A percentile compares a stretch with the other conserved stretches of the same genome.
Conservation (phyloP, 208 protist species). For the Crithidia acanthocephali region DNA sequence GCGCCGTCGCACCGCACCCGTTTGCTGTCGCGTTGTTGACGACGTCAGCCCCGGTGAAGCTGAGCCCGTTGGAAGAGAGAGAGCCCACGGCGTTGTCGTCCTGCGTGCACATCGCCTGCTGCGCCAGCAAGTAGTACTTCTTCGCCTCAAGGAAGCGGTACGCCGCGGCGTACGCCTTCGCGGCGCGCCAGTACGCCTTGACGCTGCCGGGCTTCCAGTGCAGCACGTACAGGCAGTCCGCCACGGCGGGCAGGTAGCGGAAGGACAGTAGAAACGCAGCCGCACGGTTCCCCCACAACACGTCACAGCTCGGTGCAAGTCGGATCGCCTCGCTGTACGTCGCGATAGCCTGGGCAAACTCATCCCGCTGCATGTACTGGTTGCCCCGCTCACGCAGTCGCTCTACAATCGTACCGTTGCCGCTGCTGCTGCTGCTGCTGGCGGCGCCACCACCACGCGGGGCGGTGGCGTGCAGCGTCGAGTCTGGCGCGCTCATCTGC, state of each 20-base stretch:
- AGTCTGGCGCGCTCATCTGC: not conserved
- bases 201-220: slow-evolving; percentile 46
- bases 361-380: slow-evolving; percentile 42
- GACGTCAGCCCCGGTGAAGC: not conserved
- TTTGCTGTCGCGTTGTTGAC: no score
- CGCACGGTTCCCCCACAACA: slow-evolving; percentile 76
- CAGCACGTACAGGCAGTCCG: slow-evolving; percentile 71
- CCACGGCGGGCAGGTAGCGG: slow-evolving; percentile 61
- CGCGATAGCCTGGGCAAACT: slow-evolving; percentile 57
- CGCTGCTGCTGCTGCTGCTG: not conserved
- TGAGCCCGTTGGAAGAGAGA: not conserved
- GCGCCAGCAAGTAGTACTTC: slow-evolving; percentile 57
- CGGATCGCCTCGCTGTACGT: slow-evolving; percentile 77
- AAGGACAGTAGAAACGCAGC: slow-evolving; percentile 69
- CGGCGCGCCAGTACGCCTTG: slow-evolving; percentile 77
- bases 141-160: slow-evolving; percentile 37
- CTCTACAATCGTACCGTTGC: not conserved
- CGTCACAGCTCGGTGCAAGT: slow-evolving; percentile 45
- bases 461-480: not conserved
- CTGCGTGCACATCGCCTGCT: slow-evolving; percentile 35
- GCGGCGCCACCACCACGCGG: not conserved
- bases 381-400: slow-evolving; percentile 72
- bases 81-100: not conserved
- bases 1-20: no score
- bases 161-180: slow-evolving; percentile 53